These are phyloP conservation scores for Telopea speciosissima DNA, from an alignment of 177 flowering plant genomes.

Conservation along the genomic window DNA sequence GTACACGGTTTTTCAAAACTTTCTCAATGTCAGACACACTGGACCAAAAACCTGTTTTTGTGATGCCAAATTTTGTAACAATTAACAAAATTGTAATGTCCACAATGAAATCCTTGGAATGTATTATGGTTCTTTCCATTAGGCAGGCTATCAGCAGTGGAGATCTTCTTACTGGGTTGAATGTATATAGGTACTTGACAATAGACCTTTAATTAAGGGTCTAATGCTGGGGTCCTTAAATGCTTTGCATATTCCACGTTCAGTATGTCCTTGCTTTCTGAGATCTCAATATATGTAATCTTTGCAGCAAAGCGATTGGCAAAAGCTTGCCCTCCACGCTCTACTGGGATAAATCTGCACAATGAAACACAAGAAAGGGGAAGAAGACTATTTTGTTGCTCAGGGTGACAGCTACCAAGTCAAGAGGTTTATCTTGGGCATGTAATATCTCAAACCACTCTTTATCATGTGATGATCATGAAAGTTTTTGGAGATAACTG, in stretches of 20 bases:
- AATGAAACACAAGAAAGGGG: slow-evolving; percentile 30
- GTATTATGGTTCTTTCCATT: background rate
- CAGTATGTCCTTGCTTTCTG: background rate
- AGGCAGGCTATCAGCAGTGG: too few species aligned
- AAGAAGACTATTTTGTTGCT: slow-evolving; percentile 54
- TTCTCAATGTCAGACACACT: too few species aligned
- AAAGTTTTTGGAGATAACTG: background rate
- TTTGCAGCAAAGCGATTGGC: slow-evolving; percentile 64
- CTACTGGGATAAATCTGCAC: slow-evolving; percentile 53
- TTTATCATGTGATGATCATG: background rate
- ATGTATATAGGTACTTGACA: background rate
- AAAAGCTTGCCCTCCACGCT: slow-evolving; percentile 38
- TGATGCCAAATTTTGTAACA: too few species aligned
- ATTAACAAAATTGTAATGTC: background rate
- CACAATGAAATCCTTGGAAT: background rate
- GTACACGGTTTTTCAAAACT: too few species aligned
- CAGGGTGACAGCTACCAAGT: slow-evolving; percentile 22
- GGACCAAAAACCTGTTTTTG: too few species aligned
- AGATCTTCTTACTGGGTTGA: background rate
- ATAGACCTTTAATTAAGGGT: background rate
- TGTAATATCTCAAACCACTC: slow-evolving; percentile 11
- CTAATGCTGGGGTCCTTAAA: background rate
- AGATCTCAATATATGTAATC: background rate
- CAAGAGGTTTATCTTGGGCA: background rate
- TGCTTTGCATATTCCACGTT: background rate